Evolutionary conservation across 176 grass and related monocot species (phyloP).

Genomic region (Zizania latifolia): DNA sequence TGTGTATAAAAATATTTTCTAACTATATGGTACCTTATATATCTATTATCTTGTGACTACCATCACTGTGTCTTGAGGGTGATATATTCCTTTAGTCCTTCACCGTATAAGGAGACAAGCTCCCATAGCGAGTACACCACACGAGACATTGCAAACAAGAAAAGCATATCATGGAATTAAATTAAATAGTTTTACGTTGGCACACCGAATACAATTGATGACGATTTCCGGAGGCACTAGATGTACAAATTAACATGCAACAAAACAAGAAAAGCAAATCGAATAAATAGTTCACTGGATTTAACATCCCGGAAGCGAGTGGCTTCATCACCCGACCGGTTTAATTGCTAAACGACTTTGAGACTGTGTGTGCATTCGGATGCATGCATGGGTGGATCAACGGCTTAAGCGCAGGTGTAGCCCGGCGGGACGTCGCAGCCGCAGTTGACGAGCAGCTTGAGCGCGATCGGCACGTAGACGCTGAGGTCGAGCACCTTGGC

Average conservation of each 20-base stretch:
- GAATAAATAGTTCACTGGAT: constrained; percentile 11
- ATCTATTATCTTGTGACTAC: not conserved
- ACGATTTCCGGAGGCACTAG: not conserved
- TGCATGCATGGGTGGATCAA: not conserved
- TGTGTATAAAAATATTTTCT: too few species aligned
- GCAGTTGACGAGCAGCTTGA: constrained; percentile 52
- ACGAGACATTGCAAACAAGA: not conserved
- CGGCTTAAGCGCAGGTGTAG: constrained; percentile 53
- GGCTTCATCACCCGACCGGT: constrained; percentile 27
- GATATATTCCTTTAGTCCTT: not conserved
- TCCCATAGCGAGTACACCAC: not conserved
- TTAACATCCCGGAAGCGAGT: constrained; percentile 25
- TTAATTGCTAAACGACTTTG: not conserved
- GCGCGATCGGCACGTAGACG: constrained; percentile 46
- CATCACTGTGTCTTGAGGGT: not conserved
- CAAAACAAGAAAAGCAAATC: constrained; percentile 29
- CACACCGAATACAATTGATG: constrained; percentile 9
- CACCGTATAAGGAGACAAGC: not conserved
- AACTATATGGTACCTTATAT: too few species aligned
- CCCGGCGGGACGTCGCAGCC: constrained; percentile 53
- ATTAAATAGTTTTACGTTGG: constrained; percentile 4
- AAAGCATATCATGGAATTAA: not conserved
- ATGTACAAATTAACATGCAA: constrained; percentile 36
- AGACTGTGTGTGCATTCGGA: not conserved
- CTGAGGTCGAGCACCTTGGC: constrained; percentile 50